A percentile compares a stretch with the other conserved stretches of the same genome.
phyloP scores from a whole-genome alignment of 2,329 filamentous ascomycete species.

The Venturia asperata region DNA sequence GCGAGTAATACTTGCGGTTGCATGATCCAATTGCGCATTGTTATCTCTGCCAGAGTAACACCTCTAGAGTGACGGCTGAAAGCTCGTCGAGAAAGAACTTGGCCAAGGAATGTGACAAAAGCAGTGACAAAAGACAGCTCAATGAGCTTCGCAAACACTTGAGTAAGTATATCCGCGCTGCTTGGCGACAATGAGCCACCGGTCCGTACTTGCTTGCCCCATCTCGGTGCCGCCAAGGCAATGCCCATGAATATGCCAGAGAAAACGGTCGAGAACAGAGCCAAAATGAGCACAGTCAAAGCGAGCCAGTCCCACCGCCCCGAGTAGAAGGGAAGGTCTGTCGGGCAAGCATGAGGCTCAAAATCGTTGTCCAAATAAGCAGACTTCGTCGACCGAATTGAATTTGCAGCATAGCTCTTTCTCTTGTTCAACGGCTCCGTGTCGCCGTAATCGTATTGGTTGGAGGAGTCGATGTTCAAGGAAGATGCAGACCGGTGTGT shows the following conservation, averaged over 20 bases:
- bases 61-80: slow-evolving; percentile 52
- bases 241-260: slow-evolving; percentile 61
- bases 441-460: slow-evolving; percentile 10
- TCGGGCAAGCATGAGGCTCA: slow-evolving; percentile 33
- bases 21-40: slow-evolving; percentile 63
- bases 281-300: slow-evolving; percentile 37
- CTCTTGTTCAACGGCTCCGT: slow-evolving; percentile 13
- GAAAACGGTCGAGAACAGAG: slow-evolving; percentile 56
- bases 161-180: slow-evolving; percentile 60
- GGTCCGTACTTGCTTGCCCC: slow-evolving; percentile 50
- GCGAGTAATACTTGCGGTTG: slow-evolving; percentile 36
- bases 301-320: slow-evolving; percentile 43
- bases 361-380: slow-evolving; percentile 25
- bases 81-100: slow-evolving; percentile 64
- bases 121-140: slow-evolving; percentile 73
- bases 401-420: slow-evolving; percentile 6
- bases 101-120: slow-evolving; percentile 67
- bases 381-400: slow-evolving; percentile 11
- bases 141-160: slow-evolving; percentile 66
- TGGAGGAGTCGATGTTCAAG: slow-evolving; percentile 12
- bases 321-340: slow-evolving; percentile 33
- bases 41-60: slow-evolving; percentile 68
- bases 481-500: slow-evolving; percentile 1
- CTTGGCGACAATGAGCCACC: slow-evolving; percentile 50
- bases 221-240: slow-evolving; percentile 56